Conservation (phyloP, 306 rosid species). For the Fagus sylvatica region DNA sequence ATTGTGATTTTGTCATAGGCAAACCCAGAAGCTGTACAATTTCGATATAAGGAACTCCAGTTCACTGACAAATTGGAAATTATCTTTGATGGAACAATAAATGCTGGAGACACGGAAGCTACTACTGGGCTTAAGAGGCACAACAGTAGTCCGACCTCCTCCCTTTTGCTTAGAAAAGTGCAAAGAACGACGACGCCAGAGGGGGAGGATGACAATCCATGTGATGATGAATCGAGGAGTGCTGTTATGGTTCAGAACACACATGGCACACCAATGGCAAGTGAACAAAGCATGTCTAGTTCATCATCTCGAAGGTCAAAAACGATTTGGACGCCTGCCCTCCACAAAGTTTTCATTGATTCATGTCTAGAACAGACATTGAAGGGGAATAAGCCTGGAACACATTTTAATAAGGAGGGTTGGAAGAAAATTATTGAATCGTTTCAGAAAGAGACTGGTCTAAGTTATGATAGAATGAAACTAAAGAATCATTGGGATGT, state of each 20-base stretch:
- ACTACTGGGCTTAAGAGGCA: slow-evolving; percentile 31
- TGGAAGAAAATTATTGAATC: slow-evolving; percentile 63
- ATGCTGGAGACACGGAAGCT: slow-evolving; percentile 27
- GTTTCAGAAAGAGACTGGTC: slow-evolving; percentile 51
- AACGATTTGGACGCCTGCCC: slow-evolving; percentile 54
- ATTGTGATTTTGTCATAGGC: slow-evolving; percentile 44
- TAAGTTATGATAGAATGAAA: slow-evolving; percentile 51
- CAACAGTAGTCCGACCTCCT: slow-evolving; percentile 35
- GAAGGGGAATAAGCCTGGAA: slow-evolving; percentile 65
- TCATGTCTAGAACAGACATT: slow-evolving; percentile 62
- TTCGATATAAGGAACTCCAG: slow-evolving; percentile 47
- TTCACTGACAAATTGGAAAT: slow-evolving; percentile 44
- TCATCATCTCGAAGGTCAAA: slow-evolving; percentile 44
- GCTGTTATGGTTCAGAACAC: slow-evolving; percentile 36
- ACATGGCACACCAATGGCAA: slow-evolving; percentile 42
- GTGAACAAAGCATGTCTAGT: slow-evolving; percentile 56
- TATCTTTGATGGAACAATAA: slow-evolving; percentile 41
- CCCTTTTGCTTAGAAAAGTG: slow-evolving; percentile 32
- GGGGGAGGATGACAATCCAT: slow-evolving; percentile 35
- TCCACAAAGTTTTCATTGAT: slow-evolving; percentile 59
- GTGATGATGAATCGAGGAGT: slow-evolving; percentile 33
- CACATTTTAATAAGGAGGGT: slow-evolving; percentile 72
- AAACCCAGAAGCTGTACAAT: slow-evolving; percentile 58
- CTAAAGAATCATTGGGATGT: slow-evolving; percentile 77
- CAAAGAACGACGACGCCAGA: slow-evolving; percentile 7